These are phyloP conservation scores for Cucumis melo DNA, from an alignment of 306 rosid species.

Conservation along the genomic window DNA sequence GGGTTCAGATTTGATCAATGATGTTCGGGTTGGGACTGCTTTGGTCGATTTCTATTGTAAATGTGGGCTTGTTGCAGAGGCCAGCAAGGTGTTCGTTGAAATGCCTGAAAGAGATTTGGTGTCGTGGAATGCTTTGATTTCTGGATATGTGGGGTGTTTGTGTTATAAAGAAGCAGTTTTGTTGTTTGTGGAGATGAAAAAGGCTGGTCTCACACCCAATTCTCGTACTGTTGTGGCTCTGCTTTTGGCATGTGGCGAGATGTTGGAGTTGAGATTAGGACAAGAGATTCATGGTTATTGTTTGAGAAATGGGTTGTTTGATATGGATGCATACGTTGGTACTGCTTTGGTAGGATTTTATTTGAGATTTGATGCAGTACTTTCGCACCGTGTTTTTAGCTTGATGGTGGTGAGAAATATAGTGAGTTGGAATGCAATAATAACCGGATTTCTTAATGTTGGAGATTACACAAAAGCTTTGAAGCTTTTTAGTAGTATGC, in stretches of 20 bases:
- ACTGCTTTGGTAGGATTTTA: constrained; percentile 38
- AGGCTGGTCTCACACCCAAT: constrained; percentile 22
- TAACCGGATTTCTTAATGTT: constrained; percentile 23
- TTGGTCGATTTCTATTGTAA: constrained; percentile 32
- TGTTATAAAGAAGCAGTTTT: constrained; percentile 15
- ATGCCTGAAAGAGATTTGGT: constrained; percentile 29
- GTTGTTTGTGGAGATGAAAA: constrained; percentile 24
- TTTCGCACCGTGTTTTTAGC: constrained; percentile 16
- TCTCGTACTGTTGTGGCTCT: constrained; percentile 28
- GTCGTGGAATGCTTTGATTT: constrained; percentile 31
- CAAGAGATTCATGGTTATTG: constrained; percentile 28
- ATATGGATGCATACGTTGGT: constrained; percentile 29
- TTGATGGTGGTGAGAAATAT: constrained; percentile 25
- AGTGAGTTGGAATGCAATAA: constrained; percentile 32
- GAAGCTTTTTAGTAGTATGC: constrained; percentile 18
- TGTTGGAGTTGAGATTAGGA: constrained; percentile 19
- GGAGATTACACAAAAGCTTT: constrained; percentile 23
- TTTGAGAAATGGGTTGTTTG: constrained; percentile 29
- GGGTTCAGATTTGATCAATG: constrained; percentile 8
- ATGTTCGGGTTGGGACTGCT: constrained; percentile 32
- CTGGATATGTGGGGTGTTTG: constrained; percentile 24
- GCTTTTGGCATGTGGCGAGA: constrained; percentile 25
- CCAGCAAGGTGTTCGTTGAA: constrained; percentile 23
- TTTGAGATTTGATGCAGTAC: constrained; percentile 15
- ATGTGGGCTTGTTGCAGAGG: constrained; percentile 24